phyloP scores from a whole-genome alignment of 176 grass and related monocot genomes.

The Neostapfia colusana region DNA sequence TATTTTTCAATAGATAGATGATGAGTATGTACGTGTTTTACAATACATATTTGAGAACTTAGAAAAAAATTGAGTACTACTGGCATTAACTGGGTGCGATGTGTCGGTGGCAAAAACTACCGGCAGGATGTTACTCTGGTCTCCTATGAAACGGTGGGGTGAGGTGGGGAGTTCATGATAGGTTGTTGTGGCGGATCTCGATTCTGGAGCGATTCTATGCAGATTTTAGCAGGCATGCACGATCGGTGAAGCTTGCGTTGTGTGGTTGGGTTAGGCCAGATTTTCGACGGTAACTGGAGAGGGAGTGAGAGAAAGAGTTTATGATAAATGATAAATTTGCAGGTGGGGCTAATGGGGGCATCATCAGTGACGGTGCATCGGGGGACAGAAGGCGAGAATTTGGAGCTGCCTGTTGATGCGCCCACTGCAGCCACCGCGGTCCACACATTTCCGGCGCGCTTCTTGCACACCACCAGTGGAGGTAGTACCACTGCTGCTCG shows the following conservation, averaged over 20 bases:
- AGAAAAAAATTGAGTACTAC: background rate
- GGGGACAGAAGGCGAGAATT: constrained; percentile 63
- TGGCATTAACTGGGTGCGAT: background rate
- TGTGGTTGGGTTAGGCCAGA: background rate
- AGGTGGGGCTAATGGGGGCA: constrained; percentile 42
- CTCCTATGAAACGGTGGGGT: background rate
- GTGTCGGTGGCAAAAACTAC: constrained; percentile 20
- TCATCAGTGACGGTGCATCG: constrained; percentile 52
- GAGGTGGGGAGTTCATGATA: constrained; percentile 15
- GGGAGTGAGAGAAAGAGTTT: background rate
- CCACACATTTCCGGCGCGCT: background rate
- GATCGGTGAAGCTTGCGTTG: background rate
- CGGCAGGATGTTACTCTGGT: background rate
- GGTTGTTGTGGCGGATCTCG: constrained; percentile 46
- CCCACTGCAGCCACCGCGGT: background rate
- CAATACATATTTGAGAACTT: no score
- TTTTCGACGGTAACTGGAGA: background rate
- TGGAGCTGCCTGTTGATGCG: constrained; percentile 20
- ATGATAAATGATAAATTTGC: constrained; percentile 10
- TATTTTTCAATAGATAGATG: no score
- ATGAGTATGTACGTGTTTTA: no score
- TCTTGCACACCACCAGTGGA: background rate
- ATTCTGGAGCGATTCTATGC: constrained; percentile 55
- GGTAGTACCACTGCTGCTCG: background rate
- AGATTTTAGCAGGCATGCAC: constrained; percentile 17